Evolutionary conservation across 2,329 filamentous ascomycete species (phyloP).

Genomic region (Pochonia chlamydosporia): DNA sequence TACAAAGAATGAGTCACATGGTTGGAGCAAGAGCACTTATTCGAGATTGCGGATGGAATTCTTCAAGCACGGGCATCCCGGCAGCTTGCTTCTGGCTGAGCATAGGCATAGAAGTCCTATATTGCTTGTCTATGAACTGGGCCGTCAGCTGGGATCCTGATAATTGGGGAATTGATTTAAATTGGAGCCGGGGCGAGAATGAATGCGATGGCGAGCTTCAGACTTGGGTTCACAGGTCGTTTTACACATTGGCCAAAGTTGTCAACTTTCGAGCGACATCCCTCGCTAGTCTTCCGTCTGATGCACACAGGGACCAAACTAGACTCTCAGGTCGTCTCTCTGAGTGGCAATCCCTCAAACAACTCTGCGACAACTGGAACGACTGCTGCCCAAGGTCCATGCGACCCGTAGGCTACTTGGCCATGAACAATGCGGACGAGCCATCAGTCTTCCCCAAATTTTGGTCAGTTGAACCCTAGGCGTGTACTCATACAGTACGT

Average conservation of each 20-base stretch:
- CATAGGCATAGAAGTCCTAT: conserved; percentile 83
- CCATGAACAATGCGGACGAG: conserved; percentile 58
- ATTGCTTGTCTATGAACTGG: conserved; percentile 83
- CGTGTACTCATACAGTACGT: not conserved
- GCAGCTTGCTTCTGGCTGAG: conserved; percentile 93
- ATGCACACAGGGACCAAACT: conserved; percentile 57
- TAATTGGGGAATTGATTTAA: conserved; percentile 80
- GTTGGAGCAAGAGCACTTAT: conserved; percentile 79
- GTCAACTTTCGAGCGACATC: conserved; percentile 75
- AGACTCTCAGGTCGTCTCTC: conserved; percentile 58
- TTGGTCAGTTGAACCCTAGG: conserved; percentile 50
- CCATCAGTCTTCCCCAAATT: conserved; percentile 81
- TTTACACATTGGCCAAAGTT: conserved; percentile 84
- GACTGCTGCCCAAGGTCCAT: conserved; percentile 74
- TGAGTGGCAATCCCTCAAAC: conserved; percentile 76
- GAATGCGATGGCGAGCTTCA: conserved; percentile 39
- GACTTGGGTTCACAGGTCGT: conserved; percentile 76
- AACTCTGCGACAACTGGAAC: conserved; percentile 80
- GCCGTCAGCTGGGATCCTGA: conserved; percentile 83
- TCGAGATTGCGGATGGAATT: conserved; percentile 85
- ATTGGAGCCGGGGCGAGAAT: conserved; percentile 40
- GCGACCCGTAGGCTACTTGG: conserved; percentile 76
- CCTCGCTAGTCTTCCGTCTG: conserved; percentile 53
- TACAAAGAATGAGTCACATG: conserved; percentile 84
- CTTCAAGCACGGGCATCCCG: conserved; percentile 70